Evolutionary conservation across 306 rosid species (phyloP).

Genomic region (Trichosanthes truncata): DNA sequence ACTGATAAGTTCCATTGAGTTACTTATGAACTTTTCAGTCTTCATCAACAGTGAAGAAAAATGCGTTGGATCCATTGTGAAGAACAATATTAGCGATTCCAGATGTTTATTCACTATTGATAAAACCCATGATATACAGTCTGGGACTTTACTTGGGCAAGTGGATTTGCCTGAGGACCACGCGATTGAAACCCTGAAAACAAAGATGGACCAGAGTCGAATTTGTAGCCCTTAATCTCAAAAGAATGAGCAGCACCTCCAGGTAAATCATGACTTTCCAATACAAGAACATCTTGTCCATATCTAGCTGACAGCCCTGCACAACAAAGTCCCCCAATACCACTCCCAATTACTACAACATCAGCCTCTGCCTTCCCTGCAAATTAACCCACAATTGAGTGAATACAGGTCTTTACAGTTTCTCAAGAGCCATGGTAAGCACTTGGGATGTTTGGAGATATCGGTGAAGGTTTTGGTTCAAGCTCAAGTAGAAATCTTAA

Average conservation of each 20-base stretch:
- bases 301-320: conserved; percentile 78
- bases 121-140: background rate
- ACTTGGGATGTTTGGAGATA: background rate
- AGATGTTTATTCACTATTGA: background rate
- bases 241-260: conserved; percentile 96
- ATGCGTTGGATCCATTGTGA: background rate
- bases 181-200: conserved; percentile 86
- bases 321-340: conserved; percentile 76
- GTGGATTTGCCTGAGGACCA: conserved; percentile 93
- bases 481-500: background rate
- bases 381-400: background rate
- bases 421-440: background rate
- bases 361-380: conserved; percentile 58
- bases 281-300: conserved; percentile 57
- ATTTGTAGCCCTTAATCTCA: conserved; percentile 55
- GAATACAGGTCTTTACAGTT: background rate
- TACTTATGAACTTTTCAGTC: background rate
- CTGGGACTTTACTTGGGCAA: conserved; percentile 45
- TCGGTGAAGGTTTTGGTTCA: background rate
- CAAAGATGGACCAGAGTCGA: conserved; percentile 87
- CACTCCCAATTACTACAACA: conserved; percentile 80
- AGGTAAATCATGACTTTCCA: conserved; percentile 76
- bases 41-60: background rate
- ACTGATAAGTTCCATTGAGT: background rate
- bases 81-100: background rate